phyloP scores from a whole-genome alignment of 1,139 yeast genomes.

The Saccharomyces hybrid region DNA sequence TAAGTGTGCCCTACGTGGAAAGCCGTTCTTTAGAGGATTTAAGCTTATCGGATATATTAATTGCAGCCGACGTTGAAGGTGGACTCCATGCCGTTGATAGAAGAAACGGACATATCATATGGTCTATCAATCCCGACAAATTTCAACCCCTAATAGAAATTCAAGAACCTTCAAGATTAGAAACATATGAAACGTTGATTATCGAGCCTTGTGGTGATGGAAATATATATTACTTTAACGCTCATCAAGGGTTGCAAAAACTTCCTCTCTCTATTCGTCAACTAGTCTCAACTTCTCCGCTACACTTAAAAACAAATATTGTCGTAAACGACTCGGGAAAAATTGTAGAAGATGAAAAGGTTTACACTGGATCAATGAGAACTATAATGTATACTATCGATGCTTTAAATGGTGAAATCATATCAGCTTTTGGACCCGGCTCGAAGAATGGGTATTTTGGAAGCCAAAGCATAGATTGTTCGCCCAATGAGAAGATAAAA shows the following conservation, averaged over 20 bases:
- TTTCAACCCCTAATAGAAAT: conserved; percentile 27
- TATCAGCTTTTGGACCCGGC: conserved; percentile 59
- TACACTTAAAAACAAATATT: conserved; percentile 42
- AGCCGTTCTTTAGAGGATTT: conserved; percentile 19
- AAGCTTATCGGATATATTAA: conserved; percentile 46
- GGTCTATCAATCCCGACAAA: conserved; percentile 55
- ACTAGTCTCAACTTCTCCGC: conserved; percentile 77
- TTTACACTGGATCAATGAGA: conserved; percentile 77
- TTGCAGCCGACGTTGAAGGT: conserved; percentile 85
- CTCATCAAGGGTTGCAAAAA: conserved; percentile 63
- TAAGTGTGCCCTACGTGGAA: conserved; percentile 9
- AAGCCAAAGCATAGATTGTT: background rate
- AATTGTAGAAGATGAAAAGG: conserved; percentile 63
- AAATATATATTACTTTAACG: conserved; percentile 75
- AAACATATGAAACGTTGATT: conserved; percentile 48
- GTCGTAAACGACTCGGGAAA: conserved; percentile 32
- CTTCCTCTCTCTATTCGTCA: conserved; percentile 77
- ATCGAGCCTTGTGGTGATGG: conserved; percentile 92
- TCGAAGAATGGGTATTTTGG: conserved; percentile 16
- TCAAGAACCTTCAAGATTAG: conserved; percentile 15
- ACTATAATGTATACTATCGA: conserved; percentile 73
- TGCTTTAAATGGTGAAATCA: conserved; percentile 64
- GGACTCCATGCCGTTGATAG: conserved; percentile 76
- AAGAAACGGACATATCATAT: conserved; percentile 62
- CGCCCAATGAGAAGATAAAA: conserved; percentile 6